Evolutionary conservation across 208 protist species (phyloP).

Genomic region (Acanthamoeba sp.): DNA sequence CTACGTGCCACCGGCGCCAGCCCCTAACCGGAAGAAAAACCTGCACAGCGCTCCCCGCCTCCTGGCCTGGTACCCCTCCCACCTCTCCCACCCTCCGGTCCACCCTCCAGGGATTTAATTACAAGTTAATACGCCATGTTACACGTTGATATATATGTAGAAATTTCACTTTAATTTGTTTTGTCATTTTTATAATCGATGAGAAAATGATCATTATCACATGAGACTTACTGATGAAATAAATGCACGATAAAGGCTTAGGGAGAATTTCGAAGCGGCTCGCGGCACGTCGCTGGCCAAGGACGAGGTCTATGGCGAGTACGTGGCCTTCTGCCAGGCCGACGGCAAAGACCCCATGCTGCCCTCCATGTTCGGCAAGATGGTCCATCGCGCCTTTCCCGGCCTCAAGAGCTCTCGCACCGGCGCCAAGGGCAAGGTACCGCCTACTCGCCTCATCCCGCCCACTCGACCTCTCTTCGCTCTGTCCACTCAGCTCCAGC

Average conservation of each 20-base stretch:
- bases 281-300: constrained; percentile 24
- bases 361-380: constrained; percentile 42
- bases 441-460: background rate
- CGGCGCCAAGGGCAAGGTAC: constrained; percentile 30
- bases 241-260: background rate
- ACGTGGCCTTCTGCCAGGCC: constrained; percentile 4
- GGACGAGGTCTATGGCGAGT: constrained; percentile 19
- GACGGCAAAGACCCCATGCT: constrained; percentile 50
- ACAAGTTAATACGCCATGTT: background rate
- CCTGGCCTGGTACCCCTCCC: background rate
- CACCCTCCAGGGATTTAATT: too few relatives aligned
- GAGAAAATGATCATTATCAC: too few relatives aligned
- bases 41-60: background rate
- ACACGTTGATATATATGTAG: background rate
- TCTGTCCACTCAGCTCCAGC: background rate
- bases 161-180: background rate
- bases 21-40: background rate
- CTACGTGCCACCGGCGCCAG: constrained; percentile 20
- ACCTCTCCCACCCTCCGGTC: background rate
- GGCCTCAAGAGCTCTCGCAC: constrained; percentile 46
- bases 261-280: background rate
- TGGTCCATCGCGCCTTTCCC: constrained; percentile 33
- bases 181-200: background rate
- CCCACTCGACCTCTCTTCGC: background rate
- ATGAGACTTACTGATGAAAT: too few relatives aligned